Evolutionary conservation across 2,329 filamentous ascomycete species (phyloP).

Genomic region (Penicillium nordicum): DNA sequence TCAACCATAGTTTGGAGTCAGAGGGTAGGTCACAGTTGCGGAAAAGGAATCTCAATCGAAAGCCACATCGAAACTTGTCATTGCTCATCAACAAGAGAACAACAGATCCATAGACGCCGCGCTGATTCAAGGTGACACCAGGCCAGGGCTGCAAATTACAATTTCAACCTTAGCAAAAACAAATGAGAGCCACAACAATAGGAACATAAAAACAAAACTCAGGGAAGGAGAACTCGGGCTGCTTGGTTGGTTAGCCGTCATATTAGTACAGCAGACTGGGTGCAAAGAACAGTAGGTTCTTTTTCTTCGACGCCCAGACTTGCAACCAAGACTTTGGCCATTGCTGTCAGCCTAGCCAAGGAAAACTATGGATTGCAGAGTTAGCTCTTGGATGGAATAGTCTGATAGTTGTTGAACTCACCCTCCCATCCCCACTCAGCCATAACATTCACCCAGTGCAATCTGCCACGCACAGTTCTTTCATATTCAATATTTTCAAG

Average conservation of each 20-base stretch:
- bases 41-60: neutral
- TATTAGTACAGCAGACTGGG: constrained; percentile 3
- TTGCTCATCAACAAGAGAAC: neutral
- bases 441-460: constrained; percentile 72
- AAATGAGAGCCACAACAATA: neutral
- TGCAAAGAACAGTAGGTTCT: neutral
- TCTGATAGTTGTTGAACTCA: constrained; percentile 36
- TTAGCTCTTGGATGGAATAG: neutral
- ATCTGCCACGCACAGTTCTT: constrained; percentile 61
- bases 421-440: constrained; percentile 70
- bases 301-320: no score
- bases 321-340: neutral
- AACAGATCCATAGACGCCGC: neutral
- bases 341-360: constrained; percentile 6
- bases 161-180: neutral
- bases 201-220: neutral
- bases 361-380: constrained; percentile 10
- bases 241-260: constrained; percentile 7
- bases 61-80: neutral
- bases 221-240: neutral
- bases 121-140: neutral
- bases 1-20: neutral
- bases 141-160: neutral
- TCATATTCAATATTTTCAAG: constrained; percentile 53
- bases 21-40: neutral